Base-by-base conservation (phyloP, 805 yeast genomes). In the Soucietia sequanensis region DNA sequence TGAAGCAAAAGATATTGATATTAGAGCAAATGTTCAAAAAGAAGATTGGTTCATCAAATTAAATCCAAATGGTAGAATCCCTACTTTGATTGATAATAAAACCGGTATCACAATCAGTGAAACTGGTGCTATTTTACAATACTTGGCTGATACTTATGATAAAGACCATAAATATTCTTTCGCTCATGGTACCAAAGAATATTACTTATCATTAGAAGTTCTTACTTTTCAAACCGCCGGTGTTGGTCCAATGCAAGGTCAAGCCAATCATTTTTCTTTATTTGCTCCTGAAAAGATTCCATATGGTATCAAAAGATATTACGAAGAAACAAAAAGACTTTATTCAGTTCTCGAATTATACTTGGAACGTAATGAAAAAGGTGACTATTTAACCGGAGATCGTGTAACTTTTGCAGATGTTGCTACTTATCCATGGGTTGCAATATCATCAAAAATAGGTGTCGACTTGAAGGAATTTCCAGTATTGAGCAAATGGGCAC, bases 181-280 rank as follows among this genome's bases (percentile, higher is more conserved):
- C 39, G 54, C 47, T 14, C 29, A 27, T 24, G 50, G 47, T 20
- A 48, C 72, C 21, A 27, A 34, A 29, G 39, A 41, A 27, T 77
- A 76, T 53, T 78, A 73, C 56, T 70, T 65, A 37, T 66, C 68
- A 47, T 41, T 67, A 38, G 71, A 72, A 39, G 72, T 78, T 76
- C 41, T 71, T 5, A 60, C 63, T 29, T 76, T 73, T 65, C 80
- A 75, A 39, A 62, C 67, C 54, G 74, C 78, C 5, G 18, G 73
- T 71, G 11, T 60, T 71, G 78, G 77, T 16, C 80, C 81, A 34
- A 70, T 65, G 64, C 75, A 68, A 43, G 81, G 82, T 10, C 80
- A 76, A 47, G 70, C 70, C 27, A 50, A 54, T 39, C 76, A 70
- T 48, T 76, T 75, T 48, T 22, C 38, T 3, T 19, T 31, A 5